Evolutionary conservation across 352 stramenopile species (phyloP), one percentile per base, ranked within the genome.

Genomic region (Pythium grandisporangium): DNA sequence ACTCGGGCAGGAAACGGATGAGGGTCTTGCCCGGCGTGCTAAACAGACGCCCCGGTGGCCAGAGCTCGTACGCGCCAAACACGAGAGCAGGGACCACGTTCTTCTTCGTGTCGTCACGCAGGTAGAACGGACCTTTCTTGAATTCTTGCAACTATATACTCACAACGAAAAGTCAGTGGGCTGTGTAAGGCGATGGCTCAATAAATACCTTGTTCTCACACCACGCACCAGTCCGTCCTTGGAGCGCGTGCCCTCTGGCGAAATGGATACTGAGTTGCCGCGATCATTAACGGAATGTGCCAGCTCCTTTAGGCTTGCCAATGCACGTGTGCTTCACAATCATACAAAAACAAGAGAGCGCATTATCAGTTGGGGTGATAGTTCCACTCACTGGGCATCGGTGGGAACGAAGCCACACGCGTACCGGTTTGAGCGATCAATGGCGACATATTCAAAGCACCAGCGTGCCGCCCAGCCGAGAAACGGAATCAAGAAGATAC

Each of bases 81-180:
- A 92, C 66, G 16, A 92, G 62, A 4, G 70, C 68, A 7, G 79
- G 79, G 19, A 88, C 54, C 2, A 92, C 70, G 38, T 84, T 81
- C 67, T 87, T 88, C 45, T 84, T 82, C 29, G 72, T 88, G 45
- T 89, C 76, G 19, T 88, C 74, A 21, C 73, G 71, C 42, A 92
- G 46, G 48, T 92, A 90, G 53, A 92, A 92, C 21, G 79, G 79
- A 1, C 79, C 79, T 45, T 92, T 92, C 58, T 92, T 92, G 53
- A 92, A 92, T 34, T 88, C 74, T 64, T 88, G 73, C 22, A 92
- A 57, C 72, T 86, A 42, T n/a, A 52, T 23, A 51, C n/a, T n/a
- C n/a, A n/a, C n/a, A n/a, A n/a, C n/a, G n/a, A n/a, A n/a, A n/a
- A n/a, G n/a, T n/a, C n/a, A n/a, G n/a, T n/a, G n/a, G n/a, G n/a